phyloP scores from a whole-genome alignment of 306 rosid genomes.

The Lathyrus aphaca region DNA sequence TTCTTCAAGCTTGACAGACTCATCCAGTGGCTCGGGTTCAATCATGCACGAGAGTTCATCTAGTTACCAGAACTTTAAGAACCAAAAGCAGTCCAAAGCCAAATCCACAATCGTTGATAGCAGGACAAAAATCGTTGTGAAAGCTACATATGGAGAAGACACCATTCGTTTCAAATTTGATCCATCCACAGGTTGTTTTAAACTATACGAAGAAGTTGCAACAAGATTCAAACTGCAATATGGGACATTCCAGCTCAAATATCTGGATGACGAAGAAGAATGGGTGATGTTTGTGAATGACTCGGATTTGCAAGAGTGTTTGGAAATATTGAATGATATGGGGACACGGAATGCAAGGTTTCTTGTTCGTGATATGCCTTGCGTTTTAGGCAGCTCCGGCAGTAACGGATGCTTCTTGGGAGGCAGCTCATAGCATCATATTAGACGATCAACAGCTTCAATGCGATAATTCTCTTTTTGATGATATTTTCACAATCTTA shows the following conservation, averaged over 20 bases:
- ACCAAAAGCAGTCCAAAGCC: conserved; percentile 46
- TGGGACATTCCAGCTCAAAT: conserved; percentile 76
- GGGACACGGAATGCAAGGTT: conserved; percentile 61
- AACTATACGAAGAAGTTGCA: conserved; percentile 75
- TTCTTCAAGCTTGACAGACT: conserved; percentile 66
- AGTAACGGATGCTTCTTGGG: conserved; percentile 62
- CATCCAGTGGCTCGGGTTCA: conserved; percentile 59
- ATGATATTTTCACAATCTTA: conserved; percentile 17
- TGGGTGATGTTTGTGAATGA: conserved; percentile 84
- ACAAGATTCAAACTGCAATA: conserved; percentile 66
- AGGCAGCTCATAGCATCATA: conserved; percentile 46
- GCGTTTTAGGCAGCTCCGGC: conserved; percentile 57
- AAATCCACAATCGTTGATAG: conserved; percentile 48
- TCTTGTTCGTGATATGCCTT: conserved; percentile 66
- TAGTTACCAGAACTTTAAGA: conserved; percentile 60
- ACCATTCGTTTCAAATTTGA: conserved; percentile 78
- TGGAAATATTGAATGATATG: conserved; percentile 66
- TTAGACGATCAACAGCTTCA: conserved; percentile 30
- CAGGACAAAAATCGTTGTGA: conserved; percentile 58
- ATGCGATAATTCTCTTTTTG: conserved; percentile 16
- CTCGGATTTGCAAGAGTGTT: conserved; percentile 74
- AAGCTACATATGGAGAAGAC: conserved; percentile 77
- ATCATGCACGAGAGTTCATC: conserved; percentile 55
- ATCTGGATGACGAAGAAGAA: conserved; percentile 83
- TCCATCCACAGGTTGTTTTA: conserved; percentile 55